A percentile compares a stretch with the other conserved stretches of the same genome.
phyloP scores from a whole-genome alignment of 2,329 filamentous ascomycete genomes.

The Exophiala calicioides region DNA sequence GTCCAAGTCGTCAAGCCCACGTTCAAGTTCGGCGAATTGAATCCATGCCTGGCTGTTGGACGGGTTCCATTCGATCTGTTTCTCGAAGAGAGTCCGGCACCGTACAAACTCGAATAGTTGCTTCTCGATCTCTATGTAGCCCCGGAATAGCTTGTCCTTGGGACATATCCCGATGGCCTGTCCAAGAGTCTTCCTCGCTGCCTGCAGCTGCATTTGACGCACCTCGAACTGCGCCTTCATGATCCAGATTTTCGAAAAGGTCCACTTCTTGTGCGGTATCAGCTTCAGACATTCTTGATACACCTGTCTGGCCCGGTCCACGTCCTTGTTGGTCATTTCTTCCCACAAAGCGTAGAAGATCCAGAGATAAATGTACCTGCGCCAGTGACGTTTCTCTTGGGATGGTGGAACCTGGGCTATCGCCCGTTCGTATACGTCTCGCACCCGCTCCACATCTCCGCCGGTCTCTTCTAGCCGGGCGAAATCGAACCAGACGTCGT shows the following conservation, averaged over 20 bases:
- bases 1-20: slow-evolving; percentile 85
- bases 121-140: slow-evolving; percentile 89
- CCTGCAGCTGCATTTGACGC: slow-evolving; percentile 75
- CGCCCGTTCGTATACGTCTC: slow-evolving; percentile 92
- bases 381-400: slow-evolving; percentile 95
- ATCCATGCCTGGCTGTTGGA: slow-evolving; percentile 95
- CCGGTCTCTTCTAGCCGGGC: slow-evolving; percentile 84
- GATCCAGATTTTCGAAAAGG: slow-evolving; percentile 95
- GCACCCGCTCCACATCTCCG: slow-evolving; percentile 77
- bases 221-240: slow-evolving; percentile 92
- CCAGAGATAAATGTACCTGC: slow-evolving; percentile 96
- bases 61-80: slow-evolving; percentile 89
- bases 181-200: slow-evolving; percentile 85
- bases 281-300: slow-evolving; percentile 85
- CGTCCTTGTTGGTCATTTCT: slow-evolving; percentile 79
- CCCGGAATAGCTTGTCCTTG: slow-evolving; percentile 92
- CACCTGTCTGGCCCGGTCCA: slow-evolving; percentile 78
- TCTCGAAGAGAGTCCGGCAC: slow-evolving; percentile 88
- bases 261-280: slow-evolving; percentile 94
- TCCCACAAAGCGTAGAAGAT: slow-evolving; percentile 97
- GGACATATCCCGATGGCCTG: slow-evolving; percentile 91
- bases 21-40: slow-evolving; percentile 89
- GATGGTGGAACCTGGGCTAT: slow-evolving; percentile 94
- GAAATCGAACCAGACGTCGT: slow-evolving; percentile 97
- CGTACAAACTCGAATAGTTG: slow-evolving; percentile 92